Evolutionary conservation across 2,329 filamentous ascomycete genomes (phyloP).

Genomic region (Paraphaeosphaeria sporulosa): DNA sequence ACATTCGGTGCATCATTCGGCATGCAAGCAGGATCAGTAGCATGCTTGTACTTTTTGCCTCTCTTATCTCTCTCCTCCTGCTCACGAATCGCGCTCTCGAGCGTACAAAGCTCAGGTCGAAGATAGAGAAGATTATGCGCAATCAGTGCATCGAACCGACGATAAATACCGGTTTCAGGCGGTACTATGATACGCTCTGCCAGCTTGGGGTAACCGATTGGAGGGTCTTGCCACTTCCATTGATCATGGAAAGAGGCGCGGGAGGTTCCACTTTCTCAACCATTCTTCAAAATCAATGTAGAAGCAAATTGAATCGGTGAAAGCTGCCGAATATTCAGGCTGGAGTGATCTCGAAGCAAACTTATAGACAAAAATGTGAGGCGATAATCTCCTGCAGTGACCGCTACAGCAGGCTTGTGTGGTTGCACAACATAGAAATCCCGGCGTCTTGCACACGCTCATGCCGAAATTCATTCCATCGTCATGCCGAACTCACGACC

Average conservation of each 20-base stretch:
- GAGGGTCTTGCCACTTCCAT: background rate
- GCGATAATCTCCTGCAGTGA: background rate
- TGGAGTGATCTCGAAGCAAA: background rate
- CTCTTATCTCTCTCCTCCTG: slow-evolving; percentile 6
- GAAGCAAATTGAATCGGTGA: too few species aligned
- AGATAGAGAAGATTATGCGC: slow-evolving; percentile 10
- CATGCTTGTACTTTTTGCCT: slow-evolving; percentile 1
- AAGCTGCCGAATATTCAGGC: too few species aligned
- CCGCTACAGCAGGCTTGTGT: background rate
- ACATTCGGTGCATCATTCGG: background rate
- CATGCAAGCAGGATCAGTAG: background rate
- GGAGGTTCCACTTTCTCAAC: background rate
- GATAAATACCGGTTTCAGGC: slow-evolving; percentile 7
- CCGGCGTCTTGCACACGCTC: background rate
- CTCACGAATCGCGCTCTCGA: slow-evolving; percentile 7
- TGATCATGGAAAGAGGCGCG: background rate
- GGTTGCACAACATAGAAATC: background rate
- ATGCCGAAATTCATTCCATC: too few species aligned
- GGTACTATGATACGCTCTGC: slow-evolving; percentile 1
- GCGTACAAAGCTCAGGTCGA: slow-evolving; percentile 9
- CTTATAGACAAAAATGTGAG: background rate
- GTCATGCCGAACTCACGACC: too few species aligned
- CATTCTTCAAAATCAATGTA: background rate
- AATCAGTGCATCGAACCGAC: slow-evolving; percentile 4
- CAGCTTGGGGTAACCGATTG: slow-evolving; percentile 4